Base-by-base conservation (phyloP, 768 basidiomycete genomes). In the Baorangia bicolor region DNA sequence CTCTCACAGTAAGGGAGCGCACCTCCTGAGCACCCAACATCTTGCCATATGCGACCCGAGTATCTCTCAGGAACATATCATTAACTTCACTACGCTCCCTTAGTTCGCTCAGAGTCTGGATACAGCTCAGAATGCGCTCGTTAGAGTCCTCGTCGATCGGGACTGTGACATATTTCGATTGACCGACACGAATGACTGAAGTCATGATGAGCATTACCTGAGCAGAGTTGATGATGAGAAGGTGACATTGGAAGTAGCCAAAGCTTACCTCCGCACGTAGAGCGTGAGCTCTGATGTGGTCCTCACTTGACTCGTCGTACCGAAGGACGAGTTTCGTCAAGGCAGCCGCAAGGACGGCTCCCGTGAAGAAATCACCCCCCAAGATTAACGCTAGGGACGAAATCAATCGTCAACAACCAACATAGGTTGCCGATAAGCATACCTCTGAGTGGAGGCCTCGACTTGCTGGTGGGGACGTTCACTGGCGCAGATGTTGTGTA, bases 101-200 rank as follows among this genome's bases (percentile, higher is more conserved):
- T 33, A 96, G 75, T 59, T 94, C 87, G 62, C 94, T 92, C 64
- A 99, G 77, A 1, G 94, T 93, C 68, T 93, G 90, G 49, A 99
- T 89, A 74, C 97, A 99, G 71, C 89, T 92, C 80, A 97, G 83
- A 73, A 99, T 93, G 25, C 97, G 87, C 73, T 99, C 97, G 62
- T 85, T 89, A 6, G 94, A 95, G 71, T 99, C 97, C 70, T 99
- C 97, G 75, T 99, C 97, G 61, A 99, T 99, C n/a, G 92, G 90
- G 2, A 87, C 88, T 0, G 91, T 85, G 41, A 89, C 90, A 62
- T 96, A 95, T 69, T 95, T 96, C 51, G 94, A 95, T 74, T 98
- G 96, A 35, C 97, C 97, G 52, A 98, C 92, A 45, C 97, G 93
- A 68, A 98, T 91, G 69, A 94, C 80, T 10, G 94, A 97, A 1